Conservation (phyloP, 495 filamentous ascomycete species). For the Neurospora cerealis region DNA sequence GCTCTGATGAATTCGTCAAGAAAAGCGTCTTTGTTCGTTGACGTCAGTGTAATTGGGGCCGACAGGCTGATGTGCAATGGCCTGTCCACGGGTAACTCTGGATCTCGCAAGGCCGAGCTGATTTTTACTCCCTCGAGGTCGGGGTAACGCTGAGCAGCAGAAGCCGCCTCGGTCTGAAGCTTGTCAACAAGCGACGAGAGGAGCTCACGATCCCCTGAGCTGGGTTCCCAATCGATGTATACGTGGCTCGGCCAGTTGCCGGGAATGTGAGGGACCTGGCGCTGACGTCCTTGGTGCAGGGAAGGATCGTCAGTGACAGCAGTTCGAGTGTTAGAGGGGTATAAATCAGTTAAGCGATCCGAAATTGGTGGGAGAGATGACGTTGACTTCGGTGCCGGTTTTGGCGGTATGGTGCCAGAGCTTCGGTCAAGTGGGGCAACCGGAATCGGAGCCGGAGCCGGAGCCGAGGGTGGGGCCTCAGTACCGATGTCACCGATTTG, state of each 20-base stretch:
- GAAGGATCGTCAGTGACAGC: constrained; percentile 71
- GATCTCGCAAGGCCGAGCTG: background rate
- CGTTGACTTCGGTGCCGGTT: background rate
- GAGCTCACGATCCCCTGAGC: constrained; percentile 40
- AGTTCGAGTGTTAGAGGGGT: constrained; percentile 65
- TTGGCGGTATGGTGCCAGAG: background rate
- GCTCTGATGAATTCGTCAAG: constrained; percentile 31
- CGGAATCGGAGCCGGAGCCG: background rate
- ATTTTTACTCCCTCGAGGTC: background rate
- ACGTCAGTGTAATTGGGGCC: constrained; percentile 55
- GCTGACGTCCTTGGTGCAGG: constrained; percentile 74
- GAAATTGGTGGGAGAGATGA: constrained; percentile 70
- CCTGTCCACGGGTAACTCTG: background rate
- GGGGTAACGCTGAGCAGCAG: background rate
- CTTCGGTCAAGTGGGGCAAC: background rate
- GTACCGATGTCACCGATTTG: background rate
- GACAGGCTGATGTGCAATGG: constrained; percentile 90
- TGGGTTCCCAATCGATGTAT: constrained; percentile 86
- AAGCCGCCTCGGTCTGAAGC: constrained; percentile 15
- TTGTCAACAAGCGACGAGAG: constrained; percentile 43
- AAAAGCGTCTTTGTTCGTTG: constrained; percentile 55
- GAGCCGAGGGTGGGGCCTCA: background rate
- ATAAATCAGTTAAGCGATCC: constrained; percentile 74
- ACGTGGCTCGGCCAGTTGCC: constrained; percentile 91
- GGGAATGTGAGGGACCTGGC: constrained; percentile 71